These are phyloP conservation scores for Thalia dealbata DNA, from an alignment of 176 grass and related monocot genomes.

Conservation along the genomic window DNA sequence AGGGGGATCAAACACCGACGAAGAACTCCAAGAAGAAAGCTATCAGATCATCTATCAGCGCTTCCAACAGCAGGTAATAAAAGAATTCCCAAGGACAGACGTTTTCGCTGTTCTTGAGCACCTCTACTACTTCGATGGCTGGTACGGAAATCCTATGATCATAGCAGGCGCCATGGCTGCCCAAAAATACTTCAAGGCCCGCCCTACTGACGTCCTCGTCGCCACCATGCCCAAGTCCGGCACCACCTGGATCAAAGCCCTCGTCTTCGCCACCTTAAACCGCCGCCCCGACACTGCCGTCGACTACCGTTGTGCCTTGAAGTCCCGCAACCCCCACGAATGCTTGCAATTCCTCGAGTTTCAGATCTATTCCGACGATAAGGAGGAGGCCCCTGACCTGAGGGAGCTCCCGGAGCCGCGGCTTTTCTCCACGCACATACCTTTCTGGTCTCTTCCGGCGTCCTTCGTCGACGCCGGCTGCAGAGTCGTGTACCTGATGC, in stretches of 20 bases:
- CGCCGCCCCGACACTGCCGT: not conserved
- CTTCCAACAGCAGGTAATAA: not conserved
- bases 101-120: too few relatives aligned
- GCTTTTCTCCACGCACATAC: constrained; percentile 20
- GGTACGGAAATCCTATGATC: not conserved
- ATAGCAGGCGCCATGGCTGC: not conserved
- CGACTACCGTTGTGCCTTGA: not conserved
- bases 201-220: constrained; percentile 14
- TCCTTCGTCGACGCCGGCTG: not conserved
- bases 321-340: not conserved
- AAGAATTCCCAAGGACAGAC: not conserved
- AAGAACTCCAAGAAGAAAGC: not conserved
- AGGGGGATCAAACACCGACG: not conserved
- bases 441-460: not conserved
- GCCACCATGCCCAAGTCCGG: constrained; percentile 23
- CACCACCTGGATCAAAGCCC: constrained; percentile 29
- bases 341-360: constrained; percentile 16
- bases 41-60: not conserved
- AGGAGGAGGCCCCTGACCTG: not conserved
- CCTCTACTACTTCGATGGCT: not conserved
- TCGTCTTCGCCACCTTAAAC: constrained; percentile 1
- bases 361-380: not conserved
- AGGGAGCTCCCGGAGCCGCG: not conserved
- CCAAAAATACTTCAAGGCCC: not conserved
- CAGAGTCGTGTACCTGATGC: constrained; percentile 13